Conservation (phyloP, 768 basidiomycete genomes). For the Leccinellum luteum region DNA sequence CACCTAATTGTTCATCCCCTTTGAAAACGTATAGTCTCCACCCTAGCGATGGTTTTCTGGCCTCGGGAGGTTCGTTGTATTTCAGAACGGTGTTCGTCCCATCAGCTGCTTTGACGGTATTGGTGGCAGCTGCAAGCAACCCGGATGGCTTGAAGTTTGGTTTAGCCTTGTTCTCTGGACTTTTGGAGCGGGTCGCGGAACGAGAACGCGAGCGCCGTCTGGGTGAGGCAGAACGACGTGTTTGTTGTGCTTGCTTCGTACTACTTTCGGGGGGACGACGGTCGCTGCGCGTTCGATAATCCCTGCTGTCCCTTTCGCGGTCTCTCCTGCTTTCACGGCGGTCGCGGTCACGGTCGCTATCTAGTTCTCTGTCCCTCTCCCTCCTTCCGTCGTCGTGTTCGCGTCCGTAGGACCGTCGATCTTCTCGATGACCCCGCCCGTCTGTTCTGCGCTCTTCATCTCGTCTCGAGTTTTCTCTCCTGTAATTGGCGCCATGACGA, state of each 20-base stretch:
- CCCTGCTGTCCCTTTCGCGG: slow-evolving; percentile 39
- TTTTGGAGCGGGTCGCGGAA: slow-evolving; percentile 42
- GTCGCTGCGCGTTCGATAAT: slow-evolving; percentile 34
- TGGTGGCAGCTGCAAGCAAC: slow-evolving; percentile 92
- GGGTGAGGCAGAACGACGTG: slow-evolving; percentile 61
- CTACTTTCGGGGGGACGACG: slow-evolving; percentile 22
- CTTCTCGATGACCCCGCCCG: slow-evolving; percentile 15
- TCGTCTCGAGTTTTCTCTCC: slow-evolving; percentile 16
- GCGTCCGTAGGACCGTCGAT: slow-evolving; percentile 19
- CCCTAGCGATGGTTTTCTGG: slow-evolving; percentile 81
- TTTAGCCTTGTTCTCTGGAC: slow-evolving; percentile 61
- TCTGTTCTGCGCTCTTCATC: slow-evolving; percentile 24
- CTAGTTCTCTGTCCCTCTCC: slow-evolving; percentile 12
- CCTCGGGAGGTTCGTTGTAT: slow-evolving; percentile 98
- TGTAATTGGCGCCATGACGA: slow-evolving; percentile 13
- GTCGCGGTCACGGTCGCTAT: slow-evolving; percentile 8
- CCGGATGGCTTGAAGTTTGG: slow-evolving; percentile 91
- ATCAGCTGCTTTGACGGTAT: slow-evolving; percentile 74
- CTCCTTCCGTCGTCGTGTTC: slow-evolving; percentile 19
- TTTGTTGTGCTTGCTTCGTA: slow-evolving; percentile 30
- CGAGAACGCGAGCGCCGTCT: slow-evolving; percentile 37
- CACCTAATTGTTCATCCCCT: slow-evolving; percentile 88
- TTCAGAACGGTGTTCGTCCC: slow-evolving; percentile 86
- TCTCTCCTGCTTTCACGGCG: slow-evolving; percentile 15
- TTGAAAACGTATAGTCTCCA: slow-evolving; percentile 99